Evolutionary conservation across 2,329 filamentous ascomycete species (phyloP).

Genomic region (Cercospora brassicicola): DNA sequence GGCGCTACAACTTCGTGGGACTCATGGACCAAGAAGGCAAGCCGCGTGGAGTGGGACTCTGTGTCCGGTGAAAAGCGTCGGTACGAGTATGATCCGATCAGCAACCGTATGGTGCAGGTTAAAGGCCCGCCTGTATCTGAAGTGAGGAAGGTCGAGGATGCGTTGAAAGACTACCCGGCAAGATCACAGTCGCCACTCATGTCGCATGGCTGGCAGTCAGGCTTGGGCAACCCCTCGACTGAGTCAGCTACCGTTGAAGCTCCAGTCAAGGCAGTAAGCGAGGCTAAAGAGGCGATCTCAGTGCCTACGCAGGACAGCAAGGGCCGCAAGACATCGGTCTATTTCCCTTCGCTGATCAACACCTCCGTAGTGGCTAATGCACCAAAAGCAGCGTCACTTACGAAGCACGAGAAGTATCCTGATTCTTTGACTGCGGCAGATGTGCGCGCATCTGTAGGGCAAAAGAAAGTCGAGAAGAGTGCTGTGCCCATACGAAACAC

Average conservation of each 20-base stretch:
- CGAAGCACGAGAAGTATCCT: conserved; percentile 39
- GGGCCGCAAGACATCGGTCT: conserved; percentile 23
- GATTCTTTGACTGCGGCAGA: conserved; percentile 45
- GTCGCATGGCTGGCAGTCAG: conserved; percentile 20
- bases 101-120: conserved; percentile 40
- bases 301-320: conserved; percentile 24
- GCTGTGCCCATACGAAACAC: background rate
- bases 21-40: conserved; percentile 36
- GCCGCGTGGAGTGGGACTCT: conserved; percentile 38
- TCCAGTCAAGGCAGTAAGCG: conserved; percentile 21
- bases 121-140: conserved; percentile 15
- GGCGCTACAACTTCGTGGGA: conserved; percentile 36
- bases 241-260: conserved; percentile 16
- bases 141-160: conserved; percentile 17
- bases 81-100: conserved; percentile 42
- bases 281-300: conserved; percentile 19
- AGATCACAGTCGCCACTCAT: conserved; percentile 19
- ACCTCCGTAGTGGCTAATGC: conserved; percentile 20
- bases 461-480: conserved; percentile 25
- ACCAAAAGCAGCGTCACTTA: conserved; percentile 32
- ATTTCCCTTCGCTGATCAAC: conserved; percentile 33
- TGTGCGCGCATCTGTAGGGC: conserved; percentile 48
- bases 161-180: conserved; percentile 16
- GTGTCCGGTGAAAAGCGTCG: conserved; percentile 31
- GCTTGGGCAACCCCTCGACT: background rate